Percentiles rank a stretch among this genome's conserved stretches.
phyloP scores from a whole-genome alignment of 176 grass and related monocot genomes.

The Microstegium vimineum region DNA sequence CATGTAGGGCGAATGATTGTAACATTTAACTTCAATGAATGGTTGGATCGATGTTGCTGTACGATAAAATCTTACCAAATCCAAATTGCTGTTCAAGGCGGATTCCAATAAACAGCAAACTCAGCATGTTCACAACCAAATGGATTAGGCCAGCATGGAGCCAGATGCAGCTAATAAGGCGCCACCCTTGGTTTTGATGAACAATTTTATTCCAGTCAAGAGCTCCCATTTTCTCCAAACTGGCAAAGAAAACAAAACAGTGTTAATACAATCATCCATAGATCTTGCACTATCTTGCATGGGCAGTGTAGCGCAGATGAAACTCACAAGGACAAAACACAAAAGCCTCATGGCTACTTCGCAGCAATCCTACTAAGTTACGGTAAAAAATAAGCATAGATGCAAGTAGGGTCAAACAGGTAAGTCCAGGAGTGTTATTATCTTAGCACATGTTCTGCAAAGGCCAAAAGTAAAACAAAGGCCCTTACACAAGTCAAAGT shows the following conservation, averaged over 20 bases:
- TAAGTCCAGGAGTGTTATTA: conserved; percentile 6
- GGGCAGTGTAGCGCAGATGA: not conserved
- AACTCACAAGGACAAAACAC: not conserved
- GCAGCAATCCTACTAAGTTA: not conserved
- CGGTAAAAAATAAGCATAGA: conserved; percentile 2
- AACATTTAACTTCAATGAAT: not conserved
- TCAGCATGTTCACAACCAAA: conserved; percentile 94
- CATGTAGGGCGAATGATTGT: not conserved
- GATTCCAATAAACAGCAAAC: conserved; percentile 88
- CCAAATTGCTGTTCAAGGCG: conserved; percentile 96
- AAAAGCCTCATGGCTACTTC: not conserved
- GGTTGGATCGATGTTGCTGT: not conserved
- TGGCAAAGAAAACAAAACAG: conserved; percentile 23
- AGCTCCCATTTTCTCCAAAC: conserved; percentile 77
- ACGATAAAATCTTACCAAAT: conserved; percentile 57
- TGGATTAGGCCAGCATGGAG: conserved; percentile 90
- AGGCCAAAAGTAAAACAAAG: not conserved
- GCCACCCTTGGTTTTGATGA: conserved; percentile 79
- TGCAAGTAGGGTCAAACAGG: not conserved
- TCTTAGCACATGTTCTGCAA: conserved; percentile 17
- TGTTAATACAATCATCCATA: not conserved
- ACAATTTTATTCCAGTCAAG: conserved; percentile 94
- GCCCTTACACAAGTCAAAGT: conserved; percentile 12
- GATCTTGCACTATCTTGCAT: not conserved
- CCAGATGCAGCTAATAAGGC: conserved; percentile 77